These are phyloP conservation scores for Dendrobium huoshanense DNA, from an alignment of 106 monocot species.

Conservation along the genomic window DNA sequence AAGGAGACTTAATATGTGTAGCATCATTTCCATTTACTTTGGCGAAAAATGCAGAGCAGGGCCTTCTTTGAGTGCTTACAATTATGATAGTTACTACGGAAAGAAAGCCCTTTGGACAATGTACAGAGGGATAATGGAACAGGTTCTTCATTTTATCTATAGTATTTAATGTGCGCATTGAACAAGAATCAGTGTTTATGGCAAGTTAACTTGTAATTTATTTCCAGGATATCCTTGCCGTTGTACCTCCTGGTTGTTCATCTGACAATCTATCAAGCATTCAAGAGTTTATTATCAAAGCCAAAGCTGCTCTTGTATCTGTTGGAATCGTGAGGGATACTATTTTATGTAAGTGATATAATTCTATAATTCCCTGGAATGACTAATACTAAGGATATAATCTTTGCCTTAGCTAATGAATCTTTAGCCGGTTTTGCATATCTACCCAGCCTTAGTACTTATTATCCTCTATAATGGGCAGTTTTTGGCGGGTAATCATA, in stretches of 20 bases:
- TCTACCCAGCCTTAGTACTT: neutral
- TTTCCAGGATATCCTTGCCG: slow-evolving; percentile 65
- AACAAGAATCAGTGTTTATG: neutral
- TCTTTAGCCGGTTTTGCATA: neutral
- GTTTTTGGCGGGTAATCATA: neutral
- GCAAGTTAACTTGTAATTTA: neutral
- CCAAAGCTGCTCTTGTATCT: slow-evolving; percentile 89
- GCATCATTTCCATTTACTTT: neutral
- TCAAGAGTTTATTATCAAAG: slow-evolving; percentile 70
- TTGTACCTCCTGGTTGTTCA: slow-evolving; percentile 83
- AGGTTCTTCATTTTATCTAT: slow-evolving; percentile 34
- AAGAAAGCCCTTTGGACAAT: slow-evolving; percentile 80
- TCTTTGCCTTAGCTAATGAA: neutral
- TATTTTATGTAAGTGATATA: slow-evolving; percentile 37
- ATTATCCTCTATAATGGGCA: neutral
- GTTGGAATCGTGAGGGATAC: slow-evolving; percentile 92
- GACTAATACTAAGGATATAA: neutral
- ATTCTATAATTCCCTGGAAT: neutral
- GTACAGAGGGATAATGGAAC: slow-evolving; percentile 97
- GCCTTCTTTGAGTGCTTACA: slow-evolving; percentile 81
- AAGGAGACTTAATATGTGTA: neutral
- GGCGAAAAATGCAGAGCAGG: slow-evolving; percentile 60
- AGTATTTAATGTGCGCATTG: neutral
- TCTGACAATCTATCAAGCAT: slow-evolving; percentile 48
- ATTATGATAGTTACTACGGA: slow-evolving; percentile 83